Conservation (phyloP, 2,329 filamentous ascomycete genomes). For the Fusarium sp. region DNA sequence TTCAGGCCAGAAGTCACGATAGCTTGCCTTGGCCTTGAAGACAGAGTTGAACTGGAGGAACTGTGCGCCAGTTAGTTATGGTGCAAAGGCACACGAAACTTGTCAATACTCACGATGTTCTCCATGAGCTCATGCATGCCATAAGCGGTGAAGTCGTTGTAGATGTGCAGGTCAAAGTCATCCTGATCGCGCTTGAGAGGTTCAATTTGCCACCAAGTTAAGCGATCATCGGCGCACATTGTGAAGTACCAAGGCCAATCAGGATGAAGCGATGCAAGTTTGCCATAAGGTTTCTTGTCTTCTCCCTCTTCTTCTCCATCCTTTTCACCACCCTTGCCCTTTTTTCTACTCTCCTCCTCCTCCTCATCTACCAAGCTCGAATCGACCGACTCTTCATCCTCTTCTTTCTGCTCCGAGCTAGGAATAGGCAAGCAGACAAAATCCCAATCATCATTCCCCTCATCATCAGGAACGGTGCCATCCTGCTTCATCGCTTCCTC, state of each 20-base stretch:
- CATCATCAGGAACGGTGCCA: slow-evolving; percentile 13
- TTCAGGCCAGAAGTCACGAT: slow-evolving; percentile 42
- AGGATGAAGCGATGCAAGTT: slow-evolving; percentile 40
- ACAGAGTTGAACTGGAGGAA: slow-evolving; percentile 52
- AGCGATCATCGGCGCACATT: slow-evolving; percentile 27
- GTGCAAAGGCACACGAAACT: fast-evolving
- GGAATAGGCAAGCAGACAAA: slow-evolving; percentile 32
- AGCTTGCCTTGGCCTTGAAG: slow-evolving; percentile 16
- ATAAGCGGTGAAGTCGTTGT: slow-evolving; percentile 56
- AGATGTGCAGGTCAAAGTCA: slow-evolving; percentile 56
- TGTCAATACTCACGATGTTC: slow-evolving; percentile 48
- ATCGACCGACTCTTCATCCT: background rate
- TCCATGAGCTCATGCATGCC: slow-evolving; percentile 57
- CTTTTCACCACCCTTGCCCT: background rate
- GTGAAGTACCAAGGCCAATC: slow-evolving; percentile 34
- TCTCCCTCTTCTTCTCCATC: background rate
- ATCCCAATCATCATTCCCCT: slow-evolving; percentile 39
- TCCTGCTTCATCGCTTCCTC: slow-evolving; percentile 36
- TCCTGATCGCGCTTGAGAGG: slow-evolving; percentile 50
- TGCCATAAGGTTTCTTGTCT: background rate
- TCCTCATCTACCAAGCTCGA: background rate
- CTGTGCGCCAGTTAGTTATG: background rate
- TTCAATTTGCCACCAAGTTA: slow-evolving; percentile 39
- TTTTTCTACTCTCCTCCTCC: no score
- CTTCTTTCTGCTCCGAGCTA: background rate